These are phyloP conservation scores for Trichosporon faecale DNA, from an alignment of 1,284 basidiomycete genomes.

Conservation along the genomic window DNA sequence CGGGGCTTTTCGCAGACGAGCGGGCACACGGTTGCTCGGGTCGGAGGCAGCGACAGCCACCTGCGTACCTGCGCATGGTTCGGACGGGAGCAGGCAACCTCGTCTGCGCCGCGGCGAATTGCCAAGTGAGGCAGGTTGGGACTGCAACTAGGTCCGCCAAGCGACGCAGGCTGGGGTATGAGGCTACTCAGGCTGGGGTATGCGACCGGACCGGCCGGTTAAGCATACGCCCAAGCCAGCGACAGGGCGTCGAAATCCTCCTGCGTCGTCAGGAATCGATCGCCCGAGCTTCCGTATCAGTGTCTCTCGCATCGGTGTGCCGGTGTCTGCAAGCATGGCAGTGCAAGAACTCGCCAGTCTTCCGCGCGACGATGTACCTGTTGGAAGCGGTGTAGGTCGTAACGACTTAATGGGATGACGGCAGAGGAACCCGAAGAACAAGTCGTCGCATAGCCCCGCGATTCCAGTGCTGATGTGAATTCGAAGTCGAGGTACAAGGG, in stretches of 20 bases:
- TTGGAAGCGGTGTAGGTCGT: too few relatives aligned
- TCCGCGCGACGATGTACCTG: too few relatives aligned
- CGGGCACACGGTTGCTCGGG: too few relatives aligned
- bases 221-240: neutral
- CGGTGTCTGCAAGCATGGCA: neutral
- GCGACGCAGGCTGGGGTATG: neutral
- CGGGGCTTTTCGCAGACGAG: neutral
- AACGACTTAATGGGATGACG: neutral
- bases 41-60: too few relatives aligned
- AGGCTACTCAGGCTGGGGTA: neutral
- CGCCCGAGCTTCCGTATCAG: neutral
- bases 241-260: neutral
- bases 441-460: neutral
- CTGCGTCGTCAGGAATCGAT: neutral
- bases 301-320: neutral
- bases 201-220: neutral
- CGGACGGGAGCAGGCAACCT: neutral
- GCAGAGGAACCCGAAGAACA: neutral
- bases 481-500: neutral
- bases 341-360: too few relatives aligned
- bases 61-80: neutral
- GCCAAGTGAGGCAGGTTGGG: constrained; percentile 1
- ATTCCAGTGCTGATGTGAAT: neutral
- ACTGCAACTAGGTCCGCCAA: neutral
- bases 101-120: neutral